Evolutionary conservation across 257 asterid species (phyloP).

Genomic region (Penstemon newberryi): DNA sequence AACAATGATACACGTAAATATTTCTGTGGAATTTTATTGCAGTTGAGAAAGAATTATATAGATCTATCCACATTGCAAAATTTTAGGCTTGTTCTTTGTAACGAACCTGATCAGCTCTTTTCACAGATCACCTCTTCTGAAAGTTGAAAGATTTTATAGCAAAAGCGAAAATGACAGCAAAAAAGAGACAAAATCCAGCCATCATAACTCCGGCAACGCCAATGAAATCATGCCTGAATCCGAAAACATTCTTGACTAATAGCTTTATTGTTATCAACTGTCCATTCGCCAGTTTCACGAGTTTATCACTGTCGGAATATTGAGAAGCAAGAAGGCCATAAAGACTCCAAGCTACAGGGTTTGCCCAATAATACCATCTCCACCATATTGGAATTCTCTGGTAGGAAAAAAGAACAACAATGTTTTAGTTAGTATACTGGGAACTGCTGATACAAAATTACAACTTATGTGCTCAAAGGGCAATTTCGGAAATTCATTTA

Average conservation of each 20-base stretch:
- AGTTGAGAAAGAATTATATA: slow-evolving; percentile 1
- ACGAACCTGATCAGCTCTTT: not conserved
- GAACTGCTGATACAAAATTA: not conserved
- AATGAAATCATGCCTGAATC: slow-evolving; percentile 71
- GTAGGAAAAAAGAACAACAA: not conserved
- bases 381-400: slow-evolving; percentile 95
- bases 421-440: slow-evolving; percentile 24
- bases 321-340: slow-evolving; percentile 89
- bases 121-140: slow-evolving; percentile 61
- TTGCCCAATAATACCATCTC: slow-evolving; percentile 99
- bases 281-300: slow-evolving; percentile 65
- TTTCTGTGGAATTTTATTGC: too few relatives aligned
- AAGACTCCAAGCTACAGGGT: slow-evolving; percentile 90
- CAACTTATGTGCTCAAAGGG: too few relatives aligned
- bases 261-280: slow-evolving; percentile 41
- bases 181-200: slow-evolving; percentile 66
- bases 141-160: slow-evolving; percentile 83
- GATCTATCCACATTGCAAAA: slow-evolving; percentile 7
- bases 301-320: slow-evolving; percentile 55
- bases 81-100: not conserved
- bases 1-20: too few relatives aligned
- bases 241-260: slow-evolving; percentile 61
- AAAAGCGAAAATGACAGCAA: slow-evolving; percentile 75
- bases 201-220: slow-evolving; percentile 74
- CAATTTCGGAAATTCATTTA: too few relatives aligned